Evolutionary conservation across 768 basidiomycete species (phyloP), one percentile per base, ranked within the genome.

Genomic region (Russula emetica): DNA sequence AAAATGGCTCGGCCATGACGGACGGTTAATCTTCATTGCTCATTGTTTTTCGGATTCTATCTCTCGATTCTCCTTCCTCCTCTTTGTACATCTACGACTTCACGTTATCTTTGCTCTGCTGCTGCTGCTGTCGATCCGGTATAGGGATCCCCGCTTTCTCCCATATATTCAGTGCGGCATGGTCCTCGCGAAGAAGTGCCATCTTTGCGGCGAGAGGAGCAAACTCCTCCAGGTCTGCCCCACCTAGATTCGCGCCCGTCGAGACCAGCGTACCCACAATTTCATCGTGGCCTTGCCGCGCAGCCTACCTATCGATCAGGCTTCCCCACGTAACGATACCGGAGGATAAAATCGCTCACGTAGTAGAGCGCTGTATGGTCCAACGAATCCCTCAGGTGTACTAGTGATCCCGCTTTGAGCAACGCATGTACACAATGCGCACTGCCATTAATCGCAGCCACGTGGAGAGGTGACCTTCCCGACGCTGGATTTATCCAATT

Each of bases 291-390:
- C 86, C 81, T 71, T 89, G 86, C 26, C 92, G 82, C 30, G 90
- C 87, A 58, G 92, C 90, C 89, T 92, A 47, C 50, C 38, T 20
- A 28, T 32, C 45, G 20, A 34, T 62, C 38, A 62, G 36, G 14
- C 22, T 36, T 26, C 20, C 34, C 30, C 45, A 13, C 26, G 28
- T 14, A 26, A 51, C 24, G 14, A 42, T 20, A 7, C 34, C 52
- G 18, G 26, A 52, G 58, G 56, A 34, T 40, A 42, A 55, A 36
- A 24, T 44, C 20, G 73, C 84, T 69, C 66, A 90, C 90, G 74
- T 92, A 89, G 74, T 93, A 94, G 18, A 94, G 76, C 3, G 90
- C 82, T 16, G 92, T 93, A 70, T 94, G 92, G 2, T 90, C 93
- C 51, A 94, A 78, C 1, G 74, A 71, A 72, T 95, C 93, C 60